Evolutionary conservation across 208 protist species (phyloP), one percentile per base, ranked within the genome.

Genomic region (Crithidia brevicula): DNA sequence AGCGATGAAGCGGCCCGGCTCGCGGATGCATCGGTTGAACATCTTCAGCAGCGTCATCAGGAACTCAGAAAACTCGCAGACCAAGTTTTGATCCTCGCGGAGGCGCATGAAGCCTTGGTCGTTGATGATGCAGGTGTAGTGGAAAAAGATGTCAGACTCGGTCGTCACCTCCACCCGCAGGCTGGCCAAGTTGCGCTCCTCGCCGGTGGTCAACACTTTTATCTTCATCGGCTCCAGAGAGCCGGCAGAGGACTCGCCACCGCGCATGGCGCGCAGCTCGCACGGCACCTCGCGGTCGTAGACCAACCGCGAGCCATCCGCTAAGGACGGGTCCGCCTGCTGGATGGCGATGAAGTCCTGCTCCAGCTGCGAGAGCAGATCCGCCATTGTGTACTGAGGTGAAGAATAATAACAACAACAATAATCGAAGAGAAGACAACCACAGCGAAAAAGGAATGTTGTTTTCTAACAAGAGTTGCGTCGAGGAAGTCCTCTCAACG

Each of bases 131-230:
- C 89, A 94, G 15, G 86, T 94, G 83, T 95, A 97, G 77, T 97
- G 89, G 45, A 98, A 98, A 64, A 98, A 98, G 28, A 98, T 88
- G 74, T 98, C 94, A 2, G 81, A 78, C 72, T 98, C 96, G 38
- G 83, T 96, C 22, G 81, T 91, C 40, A 98, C 47, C 76, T 98
- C 96, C 7, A 98, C 72, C 6, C 85, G 82, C 64, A 97, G 58
- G 25, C 81, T 83, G 18, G 74, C 52, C 22, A 91, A 72, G 59
- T 82, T 89, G 57, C 81, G 75, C 22, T 97, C 92, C 58, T 95
- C 91, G 15, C 90, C 93, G n/a, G 72, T 81, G 11, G 85, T 90
- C n/a, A 98, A 76, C 8, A 98, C 85, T 69, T 98, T 98, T 38
- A 98, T 83, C 60, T 81, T 83, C 71, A 98, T 88, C 20, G 86